Percentiles rank a stretch among this genome's conserved stretches.
phyloP scores from a whole-genome alignment of 2,329 filamentous ascomycete species.

The Cladorrhinum sp. region DNA sequence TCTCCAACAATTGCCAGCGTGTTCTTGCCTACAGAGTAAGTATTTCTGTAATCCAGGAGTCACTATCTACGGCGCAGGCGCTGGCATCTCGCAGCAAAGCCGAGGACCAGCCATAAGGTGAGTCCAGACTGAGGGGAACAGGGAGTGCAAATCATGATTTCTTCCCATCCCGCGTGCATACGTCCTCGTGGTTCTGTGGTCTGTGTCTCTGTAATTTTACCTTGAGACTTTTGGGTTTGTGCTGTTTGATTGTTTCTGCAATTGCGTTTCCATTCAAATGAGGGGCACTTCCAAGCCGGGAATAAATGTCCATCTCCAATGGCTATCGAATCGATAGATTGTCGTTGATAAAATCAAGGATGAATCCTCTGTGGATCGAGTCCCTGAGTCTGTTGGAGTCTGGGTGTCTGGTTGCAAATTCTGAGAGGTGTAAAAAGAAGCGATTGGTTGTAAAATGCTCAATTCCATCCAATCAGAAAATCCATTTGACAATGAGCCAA shows the following conservation, averaged over 20 bases:
- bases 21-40: too few relatives aligned
- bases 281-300: not conserved
- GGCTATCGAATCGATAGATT: not conserved
- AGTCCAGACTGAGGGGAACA: not conserved
- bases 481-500: constrained; percentile 5
- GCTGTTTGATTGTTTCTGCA: too few relatives aligned
- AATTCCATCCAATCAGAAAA: constrained; percentile 26
- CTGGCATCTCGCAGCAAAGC: too few relatives aligned
- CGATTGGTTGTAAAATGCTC: constrained; percentile 23
- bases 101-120: too few relatives aligned
- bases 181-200: not conserved
- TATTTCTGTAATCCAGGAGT: not conserved
- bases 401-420: not conserved
- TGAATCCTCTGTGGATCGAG: not conserved
- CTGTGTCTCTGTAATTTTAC: too few relatives aligned
- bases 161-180: constrained; percentile 18
- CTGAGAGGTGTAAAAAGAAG: not conserved
- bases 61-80: not conserved
- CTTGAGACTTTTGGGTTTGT: too few relatives aligned
- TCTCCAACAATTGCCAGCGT: not conserved
- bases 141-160: not conserved
- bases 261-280: not conserved
- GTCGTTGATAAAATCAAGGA: not conserved
- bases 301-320: not conserved
- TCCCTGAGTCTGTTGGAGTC: too few relatives aligned